A percentile compares a stretch with the other conserved stretches of the same genome.
phyloP scores from a whole-genome alignment of 495 filamentous ascomycete genomes.

The Margaritispora aquatica region DNA sequence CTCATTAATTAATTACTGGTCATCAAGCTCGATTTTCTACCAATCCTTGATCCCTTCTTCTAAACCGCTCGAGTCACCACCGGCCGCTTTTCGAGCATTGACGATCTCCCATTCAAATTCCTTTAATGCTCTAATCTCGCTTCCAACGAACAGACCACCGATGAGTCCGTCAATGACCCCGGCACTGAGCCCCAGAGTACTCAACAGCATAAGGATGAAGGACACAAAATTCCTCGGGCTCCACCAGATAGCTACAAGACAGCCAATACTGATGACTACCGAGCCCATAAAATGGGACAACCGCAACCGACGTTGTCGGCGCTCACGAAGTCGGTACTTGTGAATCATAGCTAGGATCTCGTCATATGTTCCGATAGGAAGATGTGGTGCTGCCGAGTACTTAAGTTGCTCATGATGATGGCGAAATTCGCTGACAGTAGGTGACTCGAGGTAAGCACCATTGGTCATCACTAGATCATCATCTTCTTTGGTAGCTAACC shows the following conservation, averaged over 20 bases:
- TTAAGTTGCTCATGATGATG: slow-evolving; percentile 17
- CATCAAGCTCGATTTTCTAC: no score
- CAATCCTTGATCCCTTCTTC: slow-evolving; percentile 24
- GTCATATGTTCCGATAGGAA: slow-evolving; percentile 58
- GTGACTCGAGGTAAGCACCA: slow-evolving; percentile 19
- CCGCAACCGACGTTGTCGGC: slow-evolving; percentile 60
- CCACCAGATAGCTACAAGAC: slow-evolving; percentile 82
- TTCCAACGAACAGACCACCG: slow-evolving; percentile 76
- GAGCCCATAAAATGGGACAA: slow-evolving; percentile 66
- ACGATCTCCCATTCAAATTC: slow-evolving; percentile 94
- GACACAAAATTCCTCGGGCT: slow-evolving; percentile 64
- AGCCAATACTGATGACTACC: slow-evolving; percentile 58
- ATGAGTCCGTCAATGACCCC: slow-evolving; percentile 81
- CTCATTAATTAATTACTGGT: not conserved
- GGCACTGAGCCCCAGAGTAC: slow-evolving; percentile 65
- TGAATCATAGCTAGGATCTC: slow-evolving; percentile 62
- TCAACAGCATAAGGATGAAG: slow-evolving; percentile 74
- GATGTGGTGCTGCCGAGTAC: slow-evolving; percentile 23
- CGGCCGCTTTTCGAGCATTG: slow-evolving; percentile 48
- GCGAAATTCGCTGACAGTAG: slow-evolving; percentile 19
- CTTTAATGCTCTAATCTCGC: slow-evolving; percentile 75
- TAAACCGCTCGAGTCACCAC: slow-evolving; percentile 11
- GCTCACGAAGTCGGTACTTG: slow-evolving; percentile 62
- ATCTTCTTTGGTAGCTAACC: not conserved
- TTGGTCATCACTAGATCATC: slow-evolving; percentile 15